Evolutionary conservation across 768 basidiomycete genomes (phyloP).

Genomic region (Suillus placidus): DNA sequence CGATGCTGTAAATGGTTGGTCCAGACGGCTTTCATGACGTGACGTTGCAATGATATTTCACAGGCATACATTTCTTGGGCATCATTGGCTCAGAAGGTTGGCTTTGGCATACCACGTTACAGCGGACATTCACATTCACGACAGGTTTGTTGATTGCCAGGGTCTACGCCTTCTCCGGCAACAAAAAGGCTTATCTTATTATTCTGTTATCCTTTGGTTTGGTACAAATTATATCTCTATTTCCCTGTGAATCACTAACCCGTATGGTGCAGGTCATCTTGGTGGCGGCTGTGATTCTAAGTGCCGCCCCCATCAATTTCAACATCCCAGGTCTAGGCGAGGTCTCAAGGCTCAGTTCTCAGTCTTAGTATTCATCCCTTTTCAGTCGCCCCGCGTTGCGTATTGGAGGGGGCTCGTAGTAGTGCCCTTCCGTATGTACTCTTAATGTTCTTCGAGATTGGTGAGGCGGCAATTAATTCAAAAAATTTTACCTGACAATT

Average conservation of each 20-base stretch:
- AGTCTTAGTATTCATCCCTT: neutral
- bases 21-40: neutral
- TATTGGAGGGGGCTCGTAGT: neutral
- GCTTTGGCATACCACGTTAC: neutral
- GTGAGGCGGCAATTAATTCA: neutral
- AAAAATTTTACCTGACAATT: neutral
- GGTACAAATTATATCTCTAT: neutral
- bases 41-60: neutral
- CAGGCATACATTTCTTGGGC: neutral
- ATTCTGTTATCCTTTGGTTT: neutral
- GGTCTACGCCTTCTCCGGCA: neutral
- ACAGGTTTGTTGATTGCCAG: neutral
- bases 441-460: conserved; percentile 8
- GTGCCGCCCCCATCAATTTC: neutral
- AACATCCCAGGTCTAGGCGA: neutral
- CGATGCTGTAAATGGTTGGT: neutral
- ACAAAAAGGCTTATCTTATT: neutral
- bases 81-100: neutral
- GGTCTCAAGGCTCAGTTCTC: neutral
- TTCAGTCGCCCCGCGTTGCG: neutral
- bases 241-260: neutral
- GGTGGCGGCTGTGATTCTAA: neutral
- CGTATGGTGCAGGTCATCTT: neutral
- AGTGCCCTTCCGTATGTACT: conserved; percentile 6
- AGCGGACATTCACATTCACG: neutral